phyloP scores from a whole-genome alignment of 495 filamentous ascomycete species.

The Tuber borchii region DNA sequence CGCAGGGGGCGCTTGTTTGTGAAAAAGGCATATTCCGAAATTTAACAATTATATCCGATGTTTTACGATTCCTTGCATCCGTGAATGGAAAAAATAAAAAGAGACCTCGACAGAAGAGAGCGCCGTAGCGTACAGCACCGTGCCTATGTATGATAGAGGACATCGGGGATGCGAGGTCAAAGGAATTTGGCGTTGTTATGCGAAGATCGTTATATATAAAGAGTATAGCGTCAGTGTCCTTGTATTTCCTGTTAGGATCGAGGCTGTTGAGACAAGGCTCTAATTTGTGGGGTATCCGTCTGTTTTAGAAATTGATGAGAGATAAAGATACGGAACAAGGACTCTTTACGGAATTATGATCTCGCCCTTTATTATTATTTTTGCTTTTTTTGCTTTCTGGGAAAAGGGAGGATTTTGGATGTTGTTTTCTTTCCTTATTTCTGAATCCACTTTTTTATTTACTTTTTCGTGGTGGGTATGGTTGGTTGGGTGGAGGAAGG shows the following conservation, averaged over 20 bases:
- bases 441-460: background rate
- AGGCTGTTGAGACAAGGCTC: background rate
- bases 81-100: background rate
- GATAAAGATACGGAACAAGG: constrained; percentile 3
- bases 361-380: background rate
- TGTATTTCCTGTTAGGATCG: constrained; percentile 4
- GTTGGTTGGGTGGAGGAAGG: background rate
- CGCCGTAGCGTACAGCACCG: background rate
- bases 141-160: background rate
- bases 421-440: background rate
- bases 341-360: constrained; percentile 1
- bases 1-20: constrained; percentile 2
- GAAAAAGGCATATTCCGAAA: constrained; percentile 4
- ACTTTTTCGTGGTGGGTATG: background rate
- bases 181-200: background rate
- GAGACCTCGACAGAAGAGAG: background rate
- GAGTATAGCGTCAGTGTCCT: constrained; percentile 1
- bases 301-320: background rate
- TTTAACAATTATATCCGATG: background rate
- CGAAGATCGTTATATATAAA: background rate
- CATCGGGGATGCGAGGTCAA: background rate
- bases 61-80: constrained; percentile 4
- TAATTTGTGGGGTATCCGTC: background rate
- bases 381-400: background rate
- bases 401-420: background rate